Evolutionary conservation across 2,329 filamentous ascomycete species (phyloP).

Genomic region (Tolypocladium ovalisporum): DNA sequence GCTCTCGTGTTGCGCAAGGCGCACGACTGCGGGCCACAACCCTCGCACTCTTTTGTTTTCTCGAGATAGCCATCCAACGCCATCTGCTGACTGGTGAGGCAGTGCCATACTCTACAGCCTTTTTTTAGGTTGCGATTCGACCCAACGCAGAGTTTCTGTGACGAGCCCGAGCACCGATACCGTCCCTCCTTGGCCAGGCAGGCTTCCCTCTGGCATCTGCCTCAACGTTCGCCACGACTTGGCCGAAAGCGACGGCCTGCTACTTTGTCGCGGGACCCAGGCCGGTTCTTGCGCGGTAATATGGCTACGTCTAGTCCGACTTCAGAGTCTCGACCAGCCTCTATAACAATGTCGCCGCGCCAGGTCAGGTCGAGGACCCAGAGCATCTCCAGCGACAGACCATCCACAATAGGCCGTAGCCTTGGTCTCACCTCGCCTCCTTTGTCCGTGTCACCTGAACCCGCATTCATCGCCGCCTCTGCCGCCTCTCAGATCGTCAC

Average conservation of each 20-base stretch:
- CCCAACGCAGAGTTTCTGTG: not conserved
- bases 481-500: constrained; percentile 88
- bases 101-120: not conserved
- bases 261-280: not conserved
- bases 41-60: not conserved
- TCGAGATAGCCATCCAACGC: not conserved
- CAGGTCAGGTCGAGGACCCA: constrained; percentile 38
- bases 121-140: not conserved
- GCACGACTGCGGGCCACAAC: not conserved
- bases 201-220: not conserved
- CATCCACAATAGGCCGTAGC: constrained; percentile 47
- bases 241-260: not conserved
- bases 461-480: constrained; percentile 78
- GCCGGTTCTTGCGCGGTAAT: not conserved
- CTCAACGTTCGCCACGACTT: not conserved
- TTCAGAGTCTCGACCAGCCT: constrained; percentile 20
- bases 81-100: not conserved
- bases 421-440: constrained; percentile 52
- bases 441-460: constrained; percentile 57
- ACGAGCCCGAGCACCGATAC: not conserved
- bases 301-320: constrained; percentile 15
- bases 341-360: constrained; percentile 21
- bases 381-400: constrained; percentile 62
- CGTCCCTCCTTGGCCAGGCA: not conserved
- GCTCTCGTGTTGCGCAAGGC: not conserved